These are phyloP conservation scores for Brassica rapa DNA, from an alignment of 345 rosid genomes.

Conservation along the genomic window DNA sequence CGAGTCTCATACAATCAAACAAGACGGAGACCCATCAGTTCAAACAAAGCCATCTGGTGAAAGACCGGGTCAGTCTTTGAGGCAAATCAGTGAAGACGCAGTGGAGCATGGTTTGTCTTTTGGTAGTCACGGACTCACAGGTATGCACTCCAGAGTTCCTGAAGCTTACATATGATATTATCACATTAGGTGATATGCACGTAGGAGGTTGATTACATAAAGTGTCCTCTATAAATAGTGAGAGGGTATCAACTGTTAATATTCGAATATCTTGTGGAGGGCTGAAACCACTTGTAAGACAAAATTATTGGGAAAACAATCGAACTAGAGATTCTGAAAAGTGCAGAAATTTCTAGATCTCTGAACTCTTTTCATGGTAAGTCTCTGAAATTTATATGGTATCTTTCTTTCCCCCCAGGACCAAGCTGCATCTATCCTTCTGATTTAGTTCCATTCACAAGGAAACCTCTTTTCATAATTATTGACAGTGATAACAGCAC, in stretches of 20 bases:
- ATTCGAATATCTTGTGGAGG: background rate
- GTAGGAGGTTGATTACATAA: background rate
- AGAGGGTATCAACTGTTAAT: background rate
- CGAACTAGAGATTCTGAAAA: conserved; percentile 11
- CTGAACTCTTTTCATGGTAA: background rate
- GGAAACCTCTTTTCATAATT: conserved; percentile 79
- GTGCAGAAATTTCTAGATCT: background rate
- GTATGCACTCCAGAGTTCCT: conserved; percentile 44
- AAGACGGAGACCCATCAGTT: conserved; percentile 51
- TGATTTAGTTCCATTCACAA: conserved; percentile 89
- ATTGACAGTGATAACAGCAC: conserved; percentile 79
- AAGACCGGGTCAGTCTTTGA: conserved; percentile 43
- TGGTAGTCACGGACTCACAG: conserved; percentile 78
- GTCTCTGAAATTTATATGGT: conserved; percentile 11
- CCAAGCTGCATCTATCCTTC: conserved; percentile 75
- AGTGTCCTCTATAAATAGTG: background rate
- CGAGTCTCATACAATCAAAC: conserved; percentile 48
- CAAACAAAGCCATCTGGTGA: conserved; percentile 47
- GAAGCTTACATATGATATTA: conserved; percentile 17
- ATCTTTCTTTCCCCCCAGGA: conserved; percentile 49
- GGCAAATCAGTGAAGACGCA: conserved; percentile 54
- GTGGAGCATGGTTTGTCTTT: conserved; percentile 59
- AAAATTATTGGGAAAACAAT: background rate
- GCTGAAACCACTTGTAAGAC: background rate
- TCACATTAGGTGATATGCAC: conserved; percentile 11